phyloP scores from a whole-genome alignment of 305 asterid species.

The Solanum aculeatissimum region DNA sequence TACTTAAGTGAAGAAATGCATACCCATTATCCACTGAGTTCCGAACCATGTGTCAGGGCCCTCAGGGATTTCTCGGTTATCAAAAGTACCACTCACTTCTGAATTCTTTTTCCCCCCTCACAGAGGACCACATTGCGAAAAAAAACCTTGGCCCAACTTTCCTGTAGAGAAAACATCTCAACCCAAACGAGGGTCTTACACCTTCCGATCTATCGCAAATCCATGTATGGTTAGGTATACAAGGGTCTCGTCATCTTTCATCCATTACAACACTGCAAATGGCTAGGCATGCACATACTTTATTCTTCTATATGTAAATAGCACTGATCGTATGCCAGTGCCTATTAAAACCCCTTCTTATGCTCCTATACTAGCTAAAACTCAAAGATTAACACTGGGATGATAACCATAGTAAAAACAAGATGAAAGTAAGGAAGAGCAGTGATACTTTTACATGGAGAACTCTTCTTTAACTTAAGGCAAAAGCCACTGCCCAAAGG shows the following conservation, averaged over 20 bases:
- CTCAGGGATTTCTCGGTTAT: neutral
- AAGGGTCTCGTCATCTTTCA: neutral
- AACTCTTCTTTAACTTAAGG: neutral
- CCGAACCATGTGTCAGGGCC: neutral
- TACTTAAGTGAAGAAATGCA: neutral
- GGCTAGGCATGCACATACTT: neutral
- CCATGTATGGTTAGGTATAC: neutral
- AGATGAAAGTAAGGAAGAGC: neutral
- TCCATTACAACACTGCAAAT: neutral
- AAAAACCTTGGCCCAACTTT: neutral
- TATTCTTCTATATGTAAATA: neutral
- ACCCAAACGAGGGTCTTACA: neutral
- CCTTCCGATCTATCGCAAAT: neutral
- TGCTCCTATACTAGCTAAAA: neutral
- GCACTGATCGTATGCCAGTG: neutral
- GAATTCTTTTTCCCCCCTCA: neutral
- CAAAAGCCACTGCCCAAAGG: neutral
- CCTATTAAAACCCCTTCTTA: neutral
- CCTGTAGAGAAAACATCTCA: neutral
- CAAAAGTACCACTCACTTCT: neutral
- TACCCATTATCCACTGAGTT: neutral
- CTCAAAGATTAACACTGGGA: neutral
- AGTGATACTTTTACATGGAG: neutral
- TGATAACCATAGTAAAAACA: neutral
- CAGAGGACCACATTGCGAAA: neutral